phyloP scores from a whole-genome alignment of 371 early-diverging fungal genomes.

The Mucor racemosus region DNA sequence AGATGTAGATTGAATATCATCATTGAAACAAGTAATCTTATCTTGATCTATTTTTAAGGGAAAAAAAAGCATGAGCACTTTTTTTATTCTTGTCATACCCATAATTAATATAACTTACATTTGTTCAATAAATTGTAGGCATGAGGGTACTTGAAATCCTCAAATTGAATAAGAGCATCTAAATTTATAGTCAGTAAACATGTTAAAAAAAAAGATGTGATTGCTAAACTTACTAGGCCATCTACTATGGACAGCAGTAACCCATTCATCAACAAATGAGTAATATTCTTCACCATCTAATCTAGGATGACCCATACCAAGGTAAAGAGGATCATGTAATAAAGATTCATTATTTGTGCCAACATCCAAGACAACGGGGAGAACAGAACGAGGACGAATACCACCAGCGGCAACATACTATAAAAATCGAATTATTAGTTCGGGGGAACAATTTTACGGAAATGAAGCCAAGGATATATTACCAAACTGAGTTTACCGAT shows the following conservation, averaged over 20 bases:
- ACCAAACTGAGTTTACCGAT: conserved; percentile 69
- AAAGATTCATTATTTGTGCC: conserved; percentile 68
- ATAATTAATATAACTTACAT: conserved; percentile 36
- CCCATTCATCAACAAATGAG: conserved; percentile 70
- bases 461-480: conserved; percentile 20
- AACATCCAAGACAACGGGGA: conserved; percentile 71
- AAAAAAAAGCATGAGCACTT: background rate
- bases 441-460: conserved; percentile 3
- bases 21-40: conserved; percentile 68
- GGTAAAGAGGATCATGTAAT: conserved; percentile 66
- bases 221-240: conserved; percentile 59
- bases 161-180: conserved; percentile 61
- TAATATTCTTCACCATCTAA: conserved; percentile 66
- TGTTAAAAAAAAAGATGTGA: background rate
- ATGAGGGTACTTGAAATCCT: conserved; percentile 60
- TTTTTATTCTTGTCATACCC: background rate
- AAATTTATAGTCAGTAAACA: background rate
- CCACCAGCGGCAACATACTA: conserved; percentile 70
- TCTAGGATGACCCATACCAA: conserved; percentile 69
- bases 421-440: conserved; percentile 21
- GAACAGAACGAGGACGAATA: conserved; percentile 63
- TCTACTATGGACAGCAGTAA: conserved; percentile 61
- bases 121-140: conserved; percentile 68
- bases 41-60: conserved; percentile 48
- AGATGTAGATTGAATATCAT: conserved; percentile 74